Conservation (phyloP, 1,284 basidiomycete genomes). For the Lentinula novae-zelandiae region DNA sequence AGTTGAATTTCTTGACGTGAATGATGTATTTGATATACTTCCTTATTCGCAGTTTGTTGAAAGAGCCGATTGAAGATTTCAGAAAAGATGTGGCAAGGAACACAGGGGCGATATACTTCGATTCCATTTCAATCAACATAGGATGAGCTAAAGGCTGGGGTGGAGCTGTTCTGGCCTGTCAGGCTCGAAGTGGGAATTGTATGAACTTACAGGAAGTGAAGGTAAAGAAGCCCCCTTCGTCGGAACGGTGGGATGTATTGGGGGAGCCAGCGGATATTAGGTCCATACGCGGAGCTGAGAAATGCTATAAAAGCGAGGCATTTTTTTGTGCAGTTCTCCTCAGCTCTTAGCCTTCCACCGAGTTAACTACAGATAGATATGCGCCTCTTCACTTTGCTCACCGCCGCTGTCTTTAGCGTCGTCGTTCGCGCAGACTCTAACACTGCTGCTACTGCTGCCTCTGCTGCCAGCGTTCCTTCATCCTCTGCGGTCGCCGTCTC, state of each 20-base stretch:
- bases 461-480: constrained; percentile 15
- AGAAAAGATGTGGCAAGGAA: background rate
- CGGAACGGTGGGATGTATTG: background rate
- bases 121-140: background rate
- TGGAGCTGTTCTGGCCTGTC: background rate
- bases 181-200: background rate
- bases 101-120: background rate
- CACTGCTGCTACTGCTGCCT: constrained; percentile 9
- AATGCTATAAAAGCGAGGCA: background rate
- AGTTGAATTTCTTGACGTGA: background rate
- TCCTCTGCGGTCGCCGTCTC: background rate
- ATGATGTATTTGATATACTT: background rate
- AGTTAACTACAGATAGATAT: constrained; percentile 20
- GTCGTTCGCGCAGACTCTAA: constrained; percentile 14
- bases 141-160: background rate
- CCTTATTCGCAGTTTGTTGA: background rate
- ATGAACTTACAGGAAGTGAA: background rate
- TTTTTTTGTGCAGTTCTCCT: background rate
- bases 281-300: background rate
- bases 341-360: background rate
- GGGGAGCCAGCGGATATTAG: background rate
- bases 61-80: background rate
- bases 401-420: constrained; percentile 24
- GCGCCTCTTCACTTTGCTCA: constrained; percentile 27
- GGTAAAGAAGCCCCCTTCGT: background rate